These are phyloP conservation scores for Chlamydomonas reinhardtii DNA, from an alignment of 163 green algal genomes.

Conservation along the genomic window DNA sequence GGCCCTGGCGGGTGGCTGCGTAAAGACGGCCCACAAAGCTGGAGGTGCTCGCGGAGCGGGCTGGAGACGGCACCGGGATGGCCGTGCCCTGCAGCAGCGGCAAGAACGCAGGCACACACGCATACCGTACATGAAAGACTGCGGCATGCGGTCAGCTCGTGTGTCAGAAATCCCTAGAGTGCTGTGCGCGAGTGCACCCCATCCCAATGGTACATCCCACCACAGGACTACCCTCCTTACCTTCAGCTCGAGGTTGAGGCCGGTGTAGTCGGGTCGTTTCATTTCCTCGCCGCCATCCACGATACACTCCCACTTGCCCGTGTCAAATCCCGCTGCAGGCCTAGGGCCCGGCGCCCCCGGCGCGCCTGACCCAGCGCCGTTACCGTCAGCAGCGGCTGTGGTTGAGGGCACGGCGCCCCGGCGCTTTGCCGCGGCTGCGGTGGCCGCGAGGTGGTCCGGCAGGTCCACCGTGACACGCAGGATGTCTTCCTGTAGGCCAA, in stretches of 20 bases:
- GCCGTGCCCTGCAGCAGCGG: neutral
- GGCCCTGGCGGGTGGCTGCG: constrained; percentile 5
- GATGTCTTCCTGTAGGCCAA: constrained; percentile 49
- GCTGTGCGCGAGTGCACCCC: no score
- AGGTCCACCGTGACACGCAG: constrained; percentile 50
- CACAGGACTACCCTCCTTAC: neutral
- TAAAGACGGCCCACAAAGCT: constrained; percentile 28
- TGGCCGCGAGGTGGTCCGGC: constrained; percentile 28
- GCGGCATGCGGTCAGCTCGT: no score
- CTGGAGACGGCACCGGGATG: neutral
- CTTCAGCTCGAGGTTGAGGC: constrained; percentile 46
- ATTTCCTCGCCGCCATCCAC: constrained; percentile 50
- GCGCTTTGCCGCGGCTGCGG: neutral
- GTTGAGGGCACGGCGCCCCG: neutral
- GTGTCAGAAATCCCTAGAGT: no score
- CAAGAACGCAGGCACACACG: neutral
- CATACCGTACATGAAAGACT: no score
- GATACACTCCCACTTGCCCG: constrained; percentile 56
- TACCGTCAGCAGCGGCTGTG: neutral
- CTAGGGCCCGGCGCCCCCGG: no score
- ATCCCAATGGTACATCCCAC: no score
- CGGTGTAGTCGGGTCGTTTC: constrained; percentile 40
- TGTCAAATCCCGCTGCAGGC: constrained; percentile 20
- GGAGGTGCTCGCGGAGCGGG: neutral
- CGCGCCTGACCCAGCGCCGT: neutral